Conservation (phyloP, 2,329 filamentous ascomycete species). For the Blastomyces emzantsi region DNA sequence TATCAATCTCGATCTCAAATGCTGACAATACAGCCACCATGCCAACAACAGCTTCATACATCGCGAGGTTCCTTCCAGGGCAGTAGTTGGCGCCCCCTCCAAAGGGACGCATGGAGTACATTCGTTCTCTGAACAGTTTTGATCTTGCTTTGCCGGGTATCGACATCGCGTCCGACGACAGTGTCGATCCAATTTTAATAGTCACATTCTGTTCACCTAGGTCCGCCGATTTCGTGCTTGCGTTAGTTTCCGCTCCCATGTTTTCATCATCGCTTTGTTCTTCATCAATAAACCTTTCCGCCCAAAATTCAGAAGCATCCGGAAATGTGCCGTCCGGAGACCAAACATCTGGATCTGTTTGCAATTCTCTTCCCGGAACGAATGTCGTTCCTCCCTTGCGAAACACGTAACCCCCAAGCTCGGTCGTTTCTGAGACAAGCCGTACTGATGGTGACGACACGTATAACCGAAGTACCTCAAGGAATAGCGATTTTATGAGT, state of each 20-base stretch:
- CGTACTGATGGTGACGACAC: slow-evolving; percentile 12
- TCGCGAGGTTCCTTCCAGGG: slow-evolving; percentile 13
- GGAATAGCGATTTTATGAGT: slow-evolving; percentile 13
- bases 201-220: neutral
- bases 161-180: slow-evolving; percentile 11
- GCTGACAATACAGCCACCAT: slow-evolving; percentile 10
- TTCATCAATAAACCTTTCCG: slow-evolving; percentile 13
- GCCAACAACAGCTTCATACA: slow-evolving; percentile 10
- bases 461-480: slow-evolving; percentile 11
- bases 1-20: slow-evolving; percentile 15
- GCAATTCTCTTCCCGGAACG: slow-evolving; percentile 11
- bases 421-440: slow-evolving; percentile 11
- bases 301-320: slow-evolving; percentile 9
- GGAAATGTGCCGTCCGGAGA: neutral
- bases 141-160: slow-evolving; percentile 9
- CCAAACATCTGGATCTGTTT: slow-evolving; percentile 13
- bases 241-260: neutral
- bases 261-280: neutral
- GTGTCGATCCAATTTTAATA: neutral
- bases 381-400: slow-evolving; percentile 11
- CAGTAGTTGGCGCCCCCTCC: slow-evolving; percentile 12
- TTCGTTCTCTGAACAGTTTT: slow-evolving; percentile 11
- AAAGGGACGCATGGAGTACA: slow-evolving; percentile 12
- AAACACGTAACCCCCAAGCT: slow-evolving; percentile 12
- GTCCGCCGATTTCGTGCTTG: neutral